A percentile compares a stretch with the other conserved stretches of the same genome.
These are phyloP conservation scores for Aspergillus texensis DNA, from an alignment of 2,329 filamentous ascomycete species.

Conservation along the genomic window DNA sequence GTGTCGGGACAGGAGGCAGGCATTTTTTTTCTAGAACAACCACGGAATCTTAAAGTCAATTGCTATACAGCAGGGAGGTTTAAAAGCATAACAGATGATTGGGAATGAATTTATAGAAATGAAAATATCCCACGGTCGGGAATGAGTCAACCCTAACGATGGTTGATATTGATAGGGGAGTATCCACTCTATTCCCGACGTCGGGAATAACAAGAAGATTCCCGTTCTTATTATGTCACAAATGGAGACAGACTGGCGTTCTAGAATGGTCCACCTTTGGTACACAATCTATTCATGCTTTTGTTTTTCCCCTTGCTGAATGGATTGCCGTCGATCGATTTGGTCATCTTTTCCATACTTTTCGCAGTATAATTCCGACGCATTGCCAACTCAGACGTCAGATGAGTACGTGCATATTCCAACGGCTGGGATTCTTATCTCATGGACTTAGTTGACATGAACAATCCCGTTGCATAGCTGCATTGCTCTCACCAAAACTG, in stretches of 20 bases:
- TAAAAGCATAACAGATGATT: neutral
- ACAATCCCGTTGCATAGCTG: neutral
- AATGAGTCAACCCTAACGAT: slow-evolving; percentile 6
- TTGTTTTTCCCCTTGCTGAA: neutral
- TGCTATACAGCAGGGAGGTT: neutral
- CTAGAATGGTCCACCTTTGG: neutral
- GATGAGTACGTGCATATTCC: neutral
- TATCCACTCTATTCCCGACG: slow-evolving; percentile 2
- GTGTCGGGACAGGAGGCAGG: slow-evolving; percentile 6
- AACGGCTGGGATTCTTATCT: neutral
- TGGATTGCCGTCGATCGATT: neutral
- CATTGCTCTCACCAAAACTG: neutral
- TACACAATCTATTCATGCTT: no score
- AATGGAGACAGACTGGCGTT: neutral
- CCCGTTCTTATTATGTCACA: neutral
- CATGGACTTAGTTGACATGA: neutral
- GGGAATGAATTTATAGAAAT: neutral
- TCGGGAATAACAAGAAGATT: neutral
- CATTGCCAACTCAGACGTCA: neutral
- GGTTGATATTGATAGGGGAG: neutral
- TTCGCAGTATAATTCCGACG: neutral
- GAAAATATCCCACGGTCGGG: slow-evolving; percentile 4
- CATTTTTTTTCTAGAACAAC: slow-evolving; percentile 7
- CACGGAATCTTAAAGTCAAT: neutral
- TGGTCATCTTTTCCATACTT: neutral